A percentile compares a stretch with the other conserved stretches of the same genome.
These are phyloP conservation scores for Cercophora newfieldiana DNA, from an alignment of 495 filamentous ascomycete species.

Conservation along the genomic window DNA sequence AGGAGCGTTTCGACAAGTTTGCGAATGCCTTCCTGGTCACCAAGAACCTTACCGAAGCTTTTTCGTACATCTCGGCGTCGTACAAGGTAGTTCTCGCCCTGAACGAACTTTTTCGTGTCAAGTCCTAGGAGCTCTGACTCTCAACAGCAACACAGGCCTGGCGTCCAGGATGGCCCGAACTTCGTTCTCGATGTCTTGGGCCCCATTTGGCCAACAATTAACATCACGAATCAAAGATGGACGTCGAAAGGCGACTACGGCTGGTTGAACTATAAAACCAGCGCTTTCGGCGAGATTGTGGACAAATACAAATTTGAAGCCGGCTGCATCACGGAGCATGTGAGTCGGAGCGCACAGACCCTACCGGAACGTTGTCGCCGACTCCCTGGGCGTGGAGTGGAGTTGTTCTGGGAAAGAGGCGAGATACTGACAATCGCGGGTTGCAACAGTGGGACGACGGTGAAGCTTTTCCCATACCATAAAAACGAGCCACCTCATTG, in stretches of 20 bases:
- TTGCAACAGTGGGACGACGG: background rate
- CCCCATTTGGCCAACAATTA: slow-evolving; percentile 21
- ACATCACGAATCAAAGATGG: slow-evolving; percentile 25
- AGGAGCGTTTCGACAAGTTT: slow-evolving; percentile 32
- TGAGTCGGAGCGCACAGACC: slow-evolving; percentile 1
- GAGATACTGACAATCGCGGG: background rate
- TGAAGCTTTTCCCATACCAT: background rate
- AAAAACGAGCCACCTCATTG: background rate
- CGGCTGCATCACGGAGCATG: slow-evolving; percentile 39
- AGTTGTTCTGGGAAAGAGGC: background rate
- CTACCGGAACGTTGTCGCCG: background rate
- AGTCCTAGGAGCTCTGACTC: background rate
- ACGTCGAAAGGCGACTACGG: slow-evolving; percentile 28
- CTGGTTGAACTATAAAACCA: slow-evolving; percentile 32
- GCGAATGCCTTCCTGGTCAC: slow-evolving; percentile 35
- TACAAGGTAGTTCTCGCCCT: slow-evolving; percentile 33
- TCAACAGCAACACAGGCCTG: slow-evolving; percentile 3
- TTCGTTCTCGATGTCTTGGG: slow-evolving; percentile 17
- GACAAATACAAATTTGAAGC: slow-evolving; percentile 31
- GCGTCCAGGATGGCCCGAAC: slow-evolving; percentile 7
- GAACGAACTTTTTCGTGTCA: too few relatives aligned
- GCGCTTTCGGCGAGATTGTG: slow-evolving; percentile 26
- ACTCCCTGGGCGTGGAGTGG: background rate
- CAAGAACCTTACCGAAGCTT: slow-evolving; percentile 38
- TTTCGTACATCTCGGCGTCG: slow-evolving; percentile 31